Evolutionary conservation across 78 protist genomes (phyloP), one percentile per base, ranked within the genome.

Genomic region (Dictyostelium intermedium): DNA sequence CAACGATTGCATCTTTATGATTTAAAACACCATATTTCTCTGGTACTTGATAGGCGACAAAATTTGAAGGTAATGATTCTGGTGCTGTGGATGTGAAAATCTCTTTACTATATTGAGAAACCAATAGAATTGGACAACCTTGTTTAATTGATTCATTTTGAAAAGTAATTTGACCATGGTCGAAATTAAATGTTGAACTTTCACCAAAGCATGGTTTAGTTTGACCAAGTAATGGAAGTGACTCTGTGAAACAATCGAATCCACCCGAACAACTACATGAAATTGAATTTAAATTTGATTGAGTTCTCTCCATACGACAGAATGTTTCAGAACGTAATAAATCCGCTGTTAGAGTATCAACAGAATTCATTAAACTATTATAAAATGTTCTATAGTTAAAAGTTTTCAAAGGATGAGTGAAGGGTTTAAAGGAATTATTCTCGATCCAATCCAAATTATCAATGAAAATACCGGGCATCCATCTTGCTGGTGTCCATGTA

Each of bases 241-340:
- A 47, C 2, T 82, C 25, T 10, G 14, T 25, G 30, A 70, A 85
- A 34, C 91, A 70, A 9, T 18, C 16, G 0, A n/a, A 37, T 5
- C 87, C 87, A 73, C 91, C 83, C 3, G 69, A 18, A 10, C 82
- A 69, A 73, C 73, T 73, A 50, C 91, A 85, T 70, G 83, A 11
- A 30, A 85, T 73, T 16, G 91, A 70, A 20, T 85, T 50, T 23
- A 85, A 41, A 32, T 85, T 85, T 16, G 77, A 63, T 53, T 53
- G 53, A 7, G 50, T 30, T 39, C 91, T 34, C n/a, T 85, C 91
- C 83, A 85, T 73, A 11, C 61, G 25, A 85, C 91, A 85, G 5
- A 85, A 41, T 20, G 82, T 45, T 35, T 56, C 74, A 16, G 91
- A 85, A 23, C 91, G 81, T 25, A 39, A 74, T 2, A 72, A 70